A percentile compares a stretch with the other conserved stretches of the same genome.
These are phyloP conservation scores for Pichia nakasei DNA, from an alignment of 805 yeast genomes.

Conservation along the genomic window DNA sequence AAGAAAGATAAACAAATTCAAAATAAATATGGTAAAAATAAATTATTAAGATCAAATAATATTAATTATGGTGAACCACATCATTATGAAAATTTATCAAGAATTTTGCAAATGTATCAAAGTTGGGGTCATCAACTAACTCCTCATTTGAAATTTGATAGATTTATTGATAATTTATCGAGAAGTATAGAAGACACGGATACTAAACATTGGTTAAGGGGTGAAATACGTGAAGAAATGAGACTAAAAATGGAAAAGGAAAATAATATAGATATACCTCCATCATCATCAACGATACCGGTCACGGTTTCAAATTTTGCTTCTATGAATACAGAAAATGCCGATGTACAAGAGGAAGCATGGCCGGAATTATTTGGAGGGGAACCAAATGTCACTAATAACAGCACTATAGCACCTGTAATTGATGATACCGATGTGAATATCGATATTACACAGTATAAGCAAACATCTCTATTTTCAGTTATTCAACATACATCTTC, in stretches of 20 bases:
- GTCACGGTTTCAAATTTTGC: no score
- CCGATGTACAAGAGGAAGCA: conserved; percentile 3
- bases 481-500: conserved; percentile 10
- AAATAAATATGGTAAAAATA: no score
- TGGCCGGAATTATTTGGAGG: conserved; percentile 13
- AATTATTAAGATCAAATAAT: conserved; percentile 14
- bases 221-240: conserved; percentile 32
- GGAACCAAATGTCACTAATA: background rate
- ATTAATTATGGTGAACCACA: conserved; percentile 20
- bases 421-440: background rate
- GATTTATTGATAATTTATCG: conserved; percentile 49
- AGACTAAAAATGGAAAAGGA: conserved; percentile 5
- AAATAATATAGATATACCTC: background rate
- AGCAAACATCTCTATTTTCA: conserved; percentile 8
- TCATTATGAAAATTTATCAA: conserved; percentile 41
- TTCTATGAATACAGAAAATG: background rate
- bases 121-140: conserved; percentile 68
- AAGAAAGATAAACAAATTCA: background rate
- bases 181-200: conserved; percentile 37
- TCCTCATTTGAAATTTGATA: conserved; percentile 73
- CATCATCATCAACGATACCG: no score
- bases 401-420: background rate
- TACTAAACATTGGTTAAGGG: conserved; percentile 35
- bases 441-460: conserved; percentile 1
- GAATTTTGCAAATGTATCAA: conserved; percentile 50